Evolutionary conservation across 345 rosid species (phyloP).

Genomic region (Syzygium jambos): DNA sequence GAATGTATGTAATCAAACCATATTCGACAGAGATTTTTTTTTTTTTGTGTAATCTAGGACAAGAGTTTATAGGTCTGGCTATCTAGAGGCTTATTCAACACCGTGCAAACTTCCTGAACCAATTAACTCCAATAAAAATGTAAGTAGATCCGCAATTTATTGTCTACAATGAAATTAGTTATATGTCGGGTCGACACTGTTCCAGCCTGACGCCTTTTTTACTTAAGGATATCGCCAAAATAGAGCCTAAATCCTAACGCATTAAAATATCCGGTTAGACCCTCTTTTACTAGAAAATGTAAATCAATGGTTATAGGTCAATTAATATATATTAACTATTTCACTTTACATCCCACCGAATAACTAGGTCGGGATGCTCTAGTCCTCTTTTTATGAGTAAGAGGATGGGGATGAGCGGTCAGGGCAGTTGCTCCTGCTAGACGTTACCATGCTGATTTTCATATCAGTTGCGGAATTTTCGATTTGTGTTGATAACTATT

Average conservation of each 20-base stretch:
- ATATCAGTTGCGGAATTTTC: neutral
- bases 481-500: neutral
- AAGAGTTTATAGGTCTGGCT: neutral
- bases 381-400: neutral
- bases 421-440: neutral
- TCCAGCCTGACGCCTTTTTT: neutral
- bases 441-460: neutral
- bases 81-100: neutral
- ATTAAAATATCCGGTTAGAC: neutral
- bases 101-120: neutral
- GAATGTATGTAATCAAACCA: neutral
- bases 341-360: neutral
- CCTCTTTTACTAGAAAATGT: neutral
- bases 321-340: neutral
- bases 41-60: neutral
- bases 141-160: neutral
- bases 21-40: neutral
- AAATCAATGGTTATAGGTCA: neutral
- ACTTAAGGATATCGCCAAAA: neutral
- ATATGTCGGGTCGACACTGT: neutral
- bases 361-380: neutral
- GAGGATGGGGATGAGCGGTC: neutral
- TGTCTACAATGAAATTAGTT: neutral
- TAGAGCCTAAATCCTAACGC: neutral
- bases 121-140: neutral